Evolutionary conservation across 2,329 filamentous ascomycete species (phyloP).

Genomic region (Fusarium lyarnte): DNA sequence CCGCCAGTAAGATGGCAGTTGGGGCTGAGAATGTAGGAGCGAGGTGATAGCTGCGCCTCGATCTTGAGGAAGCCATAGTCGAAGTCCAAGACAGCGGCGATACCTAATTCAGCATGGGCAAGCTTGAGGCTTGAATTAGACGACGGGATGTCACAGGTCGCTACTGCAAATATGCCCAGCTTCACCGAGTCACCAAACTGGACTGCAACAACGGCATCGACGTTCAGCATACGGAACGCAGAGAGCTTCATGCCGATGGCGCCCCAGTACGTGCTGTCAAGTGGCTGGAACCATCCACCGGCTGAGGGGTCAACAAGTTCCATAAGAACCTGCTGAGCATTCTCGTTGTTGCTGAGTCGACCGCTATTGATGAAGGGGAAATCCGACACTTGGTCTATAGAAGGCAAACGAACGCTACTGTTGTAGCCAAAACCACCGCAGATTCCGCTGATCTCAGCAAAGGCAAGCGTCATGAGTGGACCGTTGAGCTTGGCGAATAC

Average conservation of each 20-base stretch:
- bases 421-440: constrained; percentile 55
- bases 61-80: constrained; percentile 48
- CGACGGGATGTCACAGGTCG: constrained; percentile 43
- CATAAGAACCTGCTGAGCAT: background rate
- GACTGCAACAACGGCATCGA: constrained; percentile 50
- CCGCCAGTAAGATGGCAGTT: constrained; percentile 55
- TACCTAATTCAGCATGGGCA: constrained; percentile 51
- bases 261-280: constrained; percentile 48
- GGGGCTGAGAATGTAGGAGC: constrained; percentile 51
- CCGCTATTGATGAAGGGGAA: constrained; percentile 33
- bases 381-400: constrained; percentile 13
- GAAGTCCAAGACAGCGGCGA: constrained; percentile 49
- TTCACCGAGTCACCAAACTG: constrained; percentile 44
- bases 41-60: constrained; percentile 53
- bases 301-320: background rate
- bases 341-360: background rate
- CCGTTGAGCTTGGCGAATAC: constrained; percentile 52
- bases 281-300: constrained; percentile 46
- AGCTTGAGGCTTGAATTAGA: constrained; percentile 35
- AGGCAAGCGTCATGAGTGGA: constrained; percentile 50
- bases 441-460: constrained; percentile 50
- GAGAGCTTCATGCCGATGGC: constrained; percentile 50
- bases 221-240: constrained; percentile 51
- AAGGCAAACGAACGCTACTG: constrained; percentile 45
- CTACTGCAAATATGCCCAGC: constrained; percentile 49